Conservation (phyloP, 495 filamentous ascomycete species). For the Cercophora sp. region DNA sequence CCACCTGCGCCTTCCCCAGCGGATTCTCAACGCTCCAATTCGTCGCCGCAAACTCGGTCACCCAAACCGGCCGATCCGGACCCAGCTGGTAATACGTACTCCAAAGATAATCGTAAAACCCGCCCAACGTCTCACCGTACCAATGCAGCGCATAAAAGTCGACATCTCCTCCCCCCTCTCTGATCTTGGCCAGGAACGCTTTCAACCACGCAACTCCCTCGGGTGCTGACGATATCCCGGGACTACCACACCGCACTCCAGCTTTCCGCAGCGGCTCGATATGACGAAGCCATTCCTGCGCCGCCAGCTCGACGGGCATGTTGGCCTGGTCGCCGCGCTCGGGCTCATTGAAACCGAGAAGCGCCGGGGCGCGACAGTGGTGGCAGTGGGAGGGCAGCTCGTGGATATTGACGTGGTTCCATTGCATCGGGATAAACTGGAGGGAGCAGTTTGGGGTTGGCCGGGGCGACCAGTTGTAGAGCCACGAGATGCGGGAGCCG, state of each 20-base stretch:
- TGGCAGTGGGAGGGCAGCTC: slow-evolving; percentile 4
- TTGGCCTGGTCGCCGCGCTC: slow-evolving; percentile 18
- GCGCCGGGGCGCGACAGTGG: neutral
- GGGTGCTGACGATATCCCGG: slow-evolving; percentile 21
- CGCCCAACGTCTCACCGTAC: slow-evolving; percentile 21
- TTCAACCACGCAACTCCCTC: slow-evolving; percentile 18
- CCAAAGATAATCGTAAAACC: slow-evolving; percentile 27
- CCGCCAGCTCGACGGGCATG: slow-evolving; percentile 19
- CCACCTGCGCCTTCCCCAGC: slow-evolving; percentile 14
- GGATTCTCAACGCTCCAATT: slow-evolving; percentile 19
- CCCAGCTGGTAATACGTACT: slow-evolving; percentile 21
- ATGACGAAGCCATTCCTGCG: slow-evolving; percentile 15
- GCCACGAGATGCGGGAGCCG: slow-evolving; percentile 19
- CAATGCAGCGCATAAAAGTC: slow-evolving; percentile 25
- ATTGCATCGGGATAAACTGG: slow-evolving; percentile 24
- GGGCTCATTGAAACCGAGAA: slow-evolving; percentile 23
- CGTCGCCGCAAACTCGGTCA: slow-evolving; percentile 23
- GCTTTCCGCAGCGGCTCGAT: slow-evolving; percentile 14
- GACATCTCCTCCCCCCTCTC: slow-evolving; percentile 12
- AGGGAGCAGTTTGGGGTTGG: slow-evolving; percentile 18
- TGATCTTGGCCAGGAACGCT: slow-evolving; percentile 12
- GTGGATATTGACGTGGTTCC: slow-evolving; percentile 26
- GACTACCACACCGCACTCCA: slow-evolving; percentile 12
- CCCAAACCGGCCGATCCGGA: slow-evolving; percentile 19
- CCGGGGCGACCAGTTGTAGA: slow-evolving; percentile 26